Percentiles rank a stretch among this genome's conserved stretches.
Conservation (phyloP, 1,139 yeast genomes). For the Hansenula lynferdii region DNA sequence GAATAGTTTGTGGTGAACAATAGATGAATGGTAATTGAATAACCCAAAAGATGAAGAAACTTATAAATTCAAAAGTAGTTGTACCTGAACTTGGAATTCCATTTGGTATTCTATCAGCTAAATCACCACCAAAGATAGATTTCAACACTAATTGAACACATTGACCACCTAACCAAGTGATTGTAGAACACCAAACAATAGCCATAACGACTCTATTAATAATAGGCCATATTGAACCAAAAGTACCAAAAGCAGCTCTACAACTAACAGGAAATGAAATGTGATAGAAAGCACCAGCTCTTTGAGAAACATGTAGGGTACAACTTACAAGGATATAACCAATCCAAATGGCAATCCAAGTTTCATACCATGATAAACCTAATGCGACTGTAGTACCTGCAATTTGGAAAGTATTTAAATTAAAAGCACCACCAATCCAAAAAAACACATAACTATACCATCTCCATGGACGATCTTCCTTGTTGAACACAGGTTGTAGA, state of each 20-base stretch:
- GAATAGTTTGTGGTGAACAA: conserved; percentile 75
- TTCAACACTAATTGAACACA: conserved; percentile 24
- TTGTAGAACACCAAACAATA: conserved; percentile 52
- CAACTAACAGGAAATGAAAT: conserved; percentile 27
- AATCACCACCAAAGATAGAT: conserved; percentile 30
- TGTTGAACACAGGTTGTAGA: conserved; percentile 68
- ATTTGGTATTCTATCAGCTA: conserved; percentile 38
- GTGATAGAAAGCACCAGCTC: conserved; percentile 37
- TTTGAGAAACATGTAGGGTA: conserved; percentile 58
- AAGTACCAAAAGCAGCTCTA: conserved; percentile 26
- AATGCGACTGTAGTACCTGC: conserved; percentile 75
- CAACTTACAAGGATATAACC: conserved; percentile 59
- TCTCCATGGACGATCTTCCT: conserved; percentile 64
- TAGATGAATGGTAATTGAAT: conserved; percentile 75
- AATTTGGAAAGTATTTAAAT: conserved; percentile 87
- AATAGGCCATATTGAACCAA: conserved; percentile 31
- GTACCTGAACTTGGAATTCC: conserved; percentile 49
- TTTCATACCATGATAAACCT: conserved; percentile 86
- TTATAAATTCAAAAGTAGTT: conserved; percentile 65
- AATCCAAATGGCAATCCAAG: conserved; percentile 84
- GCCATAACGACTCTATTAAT: conserved; percentile 29
- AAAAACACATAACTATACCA: conserved; percentile 77
- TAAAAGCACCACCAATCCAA: conserved; percentile 87
- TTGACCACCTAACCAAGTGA: conserved; percentile 77
- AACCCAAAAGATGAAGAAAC: conserved; percentile 77